Conservation (phyloP, 2,329 filamentous ascomycete species). For the Colletotrichum sp. region DNA sequence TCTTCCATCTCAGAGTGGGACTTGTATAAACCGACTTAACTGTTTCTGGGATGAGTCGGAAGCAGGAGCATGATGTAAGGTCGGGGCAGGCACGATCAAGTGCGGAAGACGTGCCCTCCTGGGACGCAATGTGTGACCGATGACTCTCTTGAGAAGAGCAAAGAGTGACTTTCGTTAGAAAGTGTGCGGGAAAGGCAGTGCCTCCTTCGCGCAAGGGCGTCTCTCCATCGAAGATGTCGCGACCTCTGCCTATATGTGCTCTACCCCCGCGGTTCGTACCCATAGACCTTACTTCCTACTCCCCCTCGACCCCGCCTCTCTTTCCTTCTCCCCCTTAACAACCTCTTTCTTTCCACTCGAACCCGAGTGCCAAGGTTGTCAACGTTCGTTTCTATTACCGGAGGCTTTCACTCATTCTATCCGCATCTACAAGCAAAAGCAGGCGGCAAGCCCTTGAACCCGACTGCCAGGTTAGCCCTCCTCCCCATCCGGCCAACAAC, state of each 20-base stretch:
- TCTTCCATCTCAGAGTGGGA: not conserved
- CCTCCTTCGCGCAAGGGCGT: not conserved
- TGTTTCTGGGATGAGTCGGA: not conserved
- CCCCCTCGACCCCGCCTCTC: not conserved
- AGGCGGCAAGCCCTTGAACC: not conserved
- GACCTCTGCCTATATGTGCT: slow-evolving; percentile 7
- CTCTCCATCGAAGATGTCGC: not conserved
- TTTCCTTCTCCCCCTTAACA: not conserved
- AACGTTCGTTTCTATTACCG: not conserved
- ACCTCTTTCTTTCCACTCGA: not conserved
- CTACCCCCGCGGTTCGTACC: not conserved
- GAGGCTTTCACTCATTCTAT: not conserved
- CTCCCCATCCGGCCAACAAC: not conserved
- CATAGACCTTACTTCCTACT: not conserved
- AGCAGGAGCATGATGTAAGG: not conserved
- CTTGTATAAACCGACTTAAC: not conserved
- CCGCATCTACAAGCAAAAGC: not conserved
- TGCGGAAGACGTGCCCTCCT: not conserved
- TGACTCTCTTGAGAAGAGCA: not conserved
- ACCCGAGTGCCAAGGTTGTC: not conserved
- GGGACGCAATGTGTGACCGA: not conserved
- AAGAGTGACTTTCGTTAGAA: not conserved
- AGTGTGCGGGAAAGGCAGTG: not conserved
- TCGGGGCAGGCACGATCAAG: not conserved
- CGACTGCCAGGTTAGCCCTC: not conserved